phyloP scores from a whole-genome alignment of 768 basidiomycete species.

The Russula earlei region DNA sequence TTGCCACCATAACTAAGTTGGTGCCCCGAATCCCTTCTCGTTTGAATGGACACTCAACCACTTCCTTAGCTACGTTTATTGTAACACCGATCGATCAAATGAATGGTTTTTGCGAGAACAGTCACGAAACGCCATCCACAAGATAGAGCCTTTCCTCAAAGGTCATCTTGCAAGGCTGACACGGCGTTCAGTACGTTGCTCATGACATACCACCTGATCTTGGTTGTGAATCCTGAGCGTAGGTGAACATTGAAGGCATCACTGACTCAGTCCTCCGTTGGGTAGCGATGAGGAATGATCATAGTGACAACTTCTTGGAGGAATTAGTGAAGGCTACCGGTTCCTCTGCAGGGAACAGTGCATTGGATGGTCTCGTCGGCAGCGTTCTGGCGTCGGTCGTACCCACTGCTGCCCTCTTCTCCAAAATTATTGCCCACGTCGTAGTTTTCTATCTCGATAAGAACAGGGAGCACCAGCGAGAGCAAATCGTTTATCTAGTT shows the following conservation, averaged over 20 bases:
- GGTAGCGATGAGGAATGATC: conserved; percentile 20
- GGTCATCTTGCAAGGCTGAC: conserved; percentile 8
- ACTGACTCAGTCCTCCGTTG: conserved; percentile 19
- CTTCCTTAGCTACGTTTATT: conserved; percentile 30
- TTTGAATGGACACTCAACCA: background rate
- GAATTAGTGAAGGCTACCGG: conserved; percentile 17
- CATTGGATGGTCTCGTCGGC: conserved; percentile 33
- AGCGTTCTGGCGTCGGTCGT: conserved; percentile 44
- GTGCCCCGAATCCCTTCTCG: background rate
- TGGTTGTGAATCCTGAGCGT: background rate
- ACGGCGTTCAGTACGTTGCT: conserved; percentile 6
- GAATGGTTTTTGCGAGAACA: conserved; percentile 29
- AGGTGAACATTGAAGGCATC: conserved; percentile 13
- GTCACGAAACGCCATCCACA: conserved; percentile 23
- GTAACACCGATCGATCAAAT: conserved; percentile 25
- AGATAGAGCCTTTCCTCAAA: conserved; percentile 23
- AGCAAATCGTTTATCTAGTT: background rate
- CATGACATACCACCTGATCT: background rate
- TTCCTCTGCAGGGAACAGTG: conserved; percentile 18
- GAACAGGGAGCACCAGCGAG: background rate
- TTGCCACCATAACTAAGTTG: conserved; percentile 13
- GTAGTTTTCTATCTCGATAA: conserved; percentile 49
- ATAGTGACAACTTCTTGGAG: conserved; percentile 15
- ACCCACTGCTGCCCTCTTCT: conserved; percentile 47
- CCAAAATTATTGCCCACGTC: conserved; percentile 44